Percentiles rank a stretch among this genome's conserved stretches.
These are phyloP conservation scores for Cicer chorassanicum DNA, from an alignment of 306 rosid species.

Conservation along the genomic window DNA sequence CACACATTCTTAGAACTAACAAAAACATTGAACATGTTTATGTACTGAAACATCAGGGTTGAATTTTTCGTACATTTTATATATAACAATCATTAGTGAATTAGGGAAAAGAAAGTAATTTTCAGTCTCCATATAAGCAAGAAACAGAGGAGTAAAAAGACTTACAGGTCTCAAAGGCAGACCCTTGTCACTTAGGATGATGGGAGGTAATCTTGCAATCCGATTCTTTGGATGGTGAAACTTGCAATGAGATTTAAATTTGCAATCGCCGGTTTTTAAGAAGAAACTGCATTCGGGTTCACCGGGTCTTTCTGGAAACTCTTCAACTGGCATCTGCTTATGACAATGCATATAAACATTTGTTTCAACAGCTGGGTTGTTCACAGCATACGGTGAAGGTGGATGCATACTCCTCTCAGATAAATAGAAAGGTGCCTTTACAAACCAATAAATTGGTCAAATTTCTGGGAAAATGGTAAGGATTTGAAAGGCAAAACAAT, in stretches of 20 bases:
- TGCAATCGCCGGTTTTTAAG: constrained; percentile 89
- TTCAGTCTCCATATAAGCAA: not conserved
- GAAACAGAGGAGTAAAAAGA: constrained; percentile 2
- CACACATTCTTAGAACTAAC: not conserved
- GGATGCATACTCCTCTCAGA: constrained; percentile 65
- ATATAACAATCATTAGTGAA: no score
- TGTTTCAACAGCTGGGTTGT: constrained; percentile 56
- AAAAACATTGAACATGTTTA: no score
- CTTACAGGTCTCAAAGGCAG: constrained; percentile 94
- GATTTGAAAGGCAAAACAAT: constrained; percentile 1
- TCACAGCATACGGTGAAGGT: constrained; percentile 61
- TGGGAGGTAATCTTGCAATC: constrained; percentile 52
- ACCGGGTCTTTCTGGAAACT: constrained; percentile 89
- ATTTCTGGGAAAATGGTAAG: constrained; percentile 17
- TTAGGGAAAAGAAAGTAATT: not conserved
- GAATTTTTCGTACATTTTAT: no score
- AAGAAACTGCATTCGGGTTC: constrained; percentile 85
- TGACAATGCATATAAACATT: constrained; percentile 55
- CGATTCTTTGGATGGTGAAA: constrained; percentile 86
- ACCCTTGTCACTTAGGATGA: constrained; percentile 78
- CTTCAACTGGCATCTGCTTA: constrained; percentile 56
- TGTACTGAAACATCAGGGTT: no score
- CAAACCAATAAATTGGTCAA: constrained; percentile 48
- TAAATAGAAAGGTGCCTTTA: constrained; percentile 71
- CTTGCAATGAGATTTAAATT: constrained; percentile 77